Evolutionary conservation across 306 rosid genomes (phyloP), one percentile per base, ranked within the genome.

Genomic region (Adenanthera pavonina): DNA sequence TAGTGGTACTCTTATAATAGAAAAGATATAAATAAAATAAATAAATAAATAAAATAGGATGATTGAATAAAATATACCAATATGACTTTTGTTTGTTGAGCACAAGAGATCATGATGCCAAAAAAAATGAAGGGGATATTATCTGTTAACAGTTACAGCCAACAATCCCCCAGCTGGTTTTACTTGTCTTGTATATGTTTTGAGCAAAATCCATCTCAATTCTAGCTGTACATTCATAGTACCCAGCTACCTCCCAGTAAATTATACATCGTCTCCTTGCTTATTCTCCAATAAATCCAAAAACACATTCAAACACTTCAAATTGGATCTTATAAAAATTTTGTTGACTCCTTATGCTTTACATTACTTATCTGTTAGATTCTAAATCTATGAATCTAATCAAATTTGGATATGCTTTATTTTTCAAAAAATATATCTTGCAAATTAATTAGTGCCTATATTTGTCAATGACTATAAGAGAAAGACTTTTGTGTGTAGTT

Each of bases 201-300:
- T 47, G 2, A 44, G 36, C 69, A 54, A 75, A 79, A 71, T 54
- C 80, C 89, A 86, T 78, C 86, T 82, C 84, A 25, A 86, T 79
- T 66, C 80, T 79, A 82, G 84, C 89, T 82, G 86, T 76, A 62
- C 35, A 49, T 75, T 47, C 25, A 2, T 75, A 13, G 59, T 70
- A 3, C 73, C 62, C 41, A 79, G 73, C 83, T 82, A 72, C 51
- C 62, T 15, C 49, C 80, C 10, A 34, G 60, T 36, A 75, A 38
- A 40, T 61, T 35, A 7, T 38, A 7, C 41, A 17, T 48, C 60
- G 33, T 46, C 48, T 61, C 68, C 33, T 61, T 61, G 68, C 41
- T 86, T 62, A 13, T 14, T 78, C 25, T 78, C 61, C 44, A n/a
- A 62, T 62, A 38, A 46, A 19, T 59, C 61, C n/a, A 72, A 59